A percentile compares a stretch with the other conserved stretches of the same genome.
These are phyloP conservation scores for Verticillium isaacii DNA, from an alignment of 2,329 filamentous ascomycete species.

Conservation along the genomic window DNA sequence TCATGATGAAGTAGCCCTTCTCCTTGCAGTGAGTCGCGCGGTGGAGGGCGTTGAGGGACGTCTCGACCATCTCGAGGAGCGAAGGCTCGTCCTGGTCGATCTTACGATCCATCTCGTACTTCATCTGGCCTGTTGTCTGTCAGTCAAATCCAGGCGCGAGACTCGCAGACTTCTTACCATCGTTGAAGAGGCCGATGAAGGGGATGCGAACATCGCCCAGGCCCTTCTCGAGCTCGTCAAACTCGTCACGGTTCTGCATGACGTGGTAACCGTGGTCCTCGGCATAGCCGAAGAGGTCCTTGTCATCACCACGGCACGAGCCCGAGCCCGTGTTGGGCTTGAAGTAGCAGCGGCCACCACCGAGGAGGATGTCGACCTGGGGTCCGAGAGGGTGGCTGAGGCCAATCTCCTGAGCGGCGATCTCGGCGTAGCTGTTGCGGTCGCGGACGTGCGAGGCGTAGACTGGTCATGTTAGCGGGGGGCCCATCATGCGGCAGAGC, in stretches of 20 bases:
- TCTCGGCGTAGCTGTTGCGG: conserved; percentile 27
- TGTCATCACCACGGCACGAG: conserved; percentile 30
- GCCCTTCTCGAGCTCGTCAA: conserved; percentile 23
- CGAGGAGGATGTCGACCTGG: conserved; percentile 32
- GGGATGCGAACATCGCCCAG: conserved; percentile 23
- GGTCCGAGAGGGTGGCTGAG: conserved; percentile 30
- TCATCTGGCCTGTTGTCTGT: conserved; percentile 13
- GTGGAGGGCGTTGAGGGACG: conserved; percentile 29
- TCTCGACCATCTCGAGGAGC: conserved; percentile 32
- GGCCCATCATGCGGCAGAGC: neutral
- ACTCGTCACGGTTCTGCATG: conserved; percentile 27
- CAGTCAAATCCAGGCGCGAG: neutral
- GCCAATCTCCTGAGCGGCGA: conserved; percentile 33
- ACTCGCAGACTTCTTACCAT: conserved; percentile 13
- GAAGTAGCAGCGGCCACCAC: conserved; percentile 35
- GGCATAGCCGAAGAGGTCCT: conserved; percentile 29
- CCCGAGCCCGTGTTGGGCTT: conserved; percentile 27
- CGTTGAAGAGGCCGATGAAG: conserved; percentile 32
- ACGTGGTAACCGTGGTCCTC: conserved; percentile 27
- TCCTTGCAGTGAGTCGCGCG: conserved; percentile 22
- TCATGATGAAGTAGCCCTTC: conserved; percentile 35
- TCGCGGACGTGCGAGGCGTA: conserved; percentile 27
- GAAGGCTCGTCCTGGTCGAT: conserved; percentile 29
- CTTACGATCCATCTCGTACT: conserved; percentile 30
- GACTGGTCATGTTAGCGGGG: conserved; percentile 4